Percentiles rank a stretch among this genome's conserved stretches.
These are phyloP conservation scores for Priceomyces carsonii DNA, from an alignment of 805 yeast species.

Conservation along the genomic window DNA sequence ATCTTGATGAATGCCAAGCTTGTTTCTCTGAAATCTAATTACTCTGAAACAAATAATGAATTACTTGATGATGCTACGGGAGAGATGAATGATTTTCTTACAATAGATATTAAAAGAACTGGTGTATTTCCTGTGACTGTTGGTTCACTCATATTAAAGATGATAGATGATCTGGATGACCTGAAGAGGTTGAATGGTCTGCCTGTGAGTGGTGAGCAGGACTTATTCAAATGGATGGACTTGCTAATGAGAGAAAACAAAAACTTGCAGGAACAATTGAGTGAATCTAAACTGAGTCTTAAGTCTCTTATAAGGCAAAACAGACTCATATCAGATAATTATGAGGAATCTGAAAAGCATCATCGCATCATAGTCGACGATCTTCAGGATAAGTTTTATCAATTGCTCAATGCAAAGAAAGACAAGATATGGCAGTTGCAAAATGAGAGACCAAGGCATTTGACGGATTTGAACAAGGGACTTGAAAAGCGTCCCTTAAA, in stretches of 20 bases:
- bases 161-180: constrained; percentile 17
- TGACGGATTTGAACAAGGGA: no score
- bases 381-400: constrained; percentile 26
- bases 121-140: constrained; percentile 26
- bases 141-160: constrained; percentile 21
- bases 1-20: constrained; percentile 19
- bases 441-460: not conserved
- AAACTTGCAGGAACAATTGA: constrained; percentile 6
- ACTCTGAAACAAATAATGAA: constrained; percentile 22
- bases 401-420: constrained; percentile 30
- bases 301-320: constrained; percentile 6
- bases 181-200: not conserved
- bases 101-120: constrained; percentile 20
- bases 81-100: constrained; percentile 16
- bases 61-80: constrained; percentile 24
- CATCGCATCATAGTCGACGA: constrained; percentile 21
- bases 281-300: constrained; percentile 1
- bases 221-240: constrained; percentile 29
- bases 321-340: constrained; percentile 9
- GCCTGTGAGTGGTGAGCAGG: constrained; percentile 13
- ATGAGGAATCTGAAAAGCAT: constrained; percentile 13
- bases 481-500: no score
- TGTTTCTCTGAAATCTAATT: constrained; percentile 19
- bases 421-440: constrained; percentile 28
- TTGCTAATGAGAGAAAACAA: constrained; percentile 16